Evolutionary conservation across 768 basidiomycete species (phyloP).

Genomic region (Psilocybe cubensis): DNA sequence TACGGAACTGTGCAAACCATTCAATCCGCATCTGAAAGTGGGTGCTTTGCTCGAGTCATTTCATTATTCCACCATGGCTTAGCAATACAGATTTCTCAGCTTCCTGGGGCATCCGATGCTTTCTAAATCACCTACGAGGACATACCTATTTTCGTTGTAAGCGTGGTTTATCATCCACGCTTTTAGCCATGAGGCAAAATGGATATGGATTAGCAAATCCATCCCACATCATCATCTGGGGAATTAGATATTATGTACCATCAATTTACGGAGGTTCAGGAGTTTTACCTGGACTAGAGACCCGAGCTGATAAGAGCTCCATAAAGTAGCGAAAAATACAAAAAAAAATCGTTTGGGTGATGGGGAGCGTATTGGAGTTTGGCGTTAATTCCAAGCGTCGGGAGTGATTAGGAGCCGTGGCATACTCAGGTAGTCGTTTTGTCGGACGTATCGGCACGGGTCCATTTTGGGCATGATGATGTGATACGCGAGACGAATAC

Average conservation of each 20-base stretch:
- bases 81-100: constrained; percentile 2
- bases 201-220: too few relatives aligned
- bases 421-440: not conserved
- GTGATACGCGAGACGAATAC: constrained; percentile 5
- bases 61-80: not conserved
- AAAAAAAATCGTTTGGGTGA: not conserved
- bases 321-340: not conserved
- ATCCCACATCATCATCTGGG: too few relatives aligned
- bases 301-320: not conserved
- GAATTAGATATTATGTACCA: not conserved
- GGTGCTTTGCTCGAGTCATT: not conserved
- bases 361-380: not conserved
- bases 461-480: constrained; percentile 9
- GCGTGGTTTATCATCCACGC: not conserved
- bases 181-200: not conserved
- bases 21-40: not conserved
- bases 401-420: constrained; percentile 5
- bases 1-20: not conserved
- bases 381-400: constrained; percentile 1
- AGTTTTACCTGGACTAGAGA: not conserved
- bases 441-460: constrained; percentile 6
- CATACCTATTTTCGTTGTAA: not conserved
- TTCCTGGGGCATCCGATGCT: not conserved
- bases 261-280: not conserved
- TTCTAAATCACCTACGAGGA: not conserved